Conservation (phyloP, 164 flowering plant species). For the Kingdonia uniflora region DNA sequence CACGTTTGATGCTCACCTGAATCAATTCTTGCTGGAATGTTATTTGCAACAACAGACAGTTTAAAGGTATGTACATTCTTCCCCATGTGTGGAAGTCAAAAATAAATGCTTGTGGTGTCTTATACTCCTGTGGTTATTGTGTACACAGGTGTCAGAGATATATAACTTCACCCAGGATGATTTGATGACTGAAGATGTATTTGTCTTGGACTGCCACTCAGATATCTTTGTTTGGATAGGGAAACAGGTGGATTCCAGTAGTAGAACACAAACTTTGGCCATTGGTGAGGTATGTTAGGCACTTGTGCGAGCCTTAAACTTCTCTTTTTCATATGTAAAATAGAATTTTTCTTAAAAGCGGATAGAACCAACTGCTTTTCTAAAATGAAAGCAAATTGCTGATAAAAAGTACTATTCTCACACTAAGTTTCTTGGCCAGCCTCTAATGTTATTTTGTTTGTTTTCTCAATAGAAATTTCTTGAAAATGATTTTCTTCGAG, state of each 20-base stretch:
- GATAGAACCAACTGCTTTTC: too few relatives aligned
- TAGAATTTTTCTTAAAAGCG: too few relatives aligned
- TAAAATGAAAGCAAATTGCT: too few relatives aligned
- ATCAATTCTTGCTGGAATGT: conserved; percentile 13
- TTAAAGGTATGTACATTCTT: conserved; percentile 55
- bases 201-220: conserved; percentile 79
- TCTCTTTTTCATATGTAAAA: too few relatives aligned
- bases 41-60: conserved; percentile 42
- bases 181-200: conserved; percentile 96
- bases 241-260: conserved; percentile 69
- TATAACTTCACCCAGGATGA: conserved; percentile 90
- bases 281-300: conserved; percentile 70
- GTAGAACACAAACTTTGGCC: conserved; percentile 50
- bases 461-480: conserved; percentile 61
- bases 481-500: conserved; percentile 73
- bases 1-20: conserved; percentile 10
- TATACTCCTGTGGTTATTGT: neutral
- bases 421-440: conserved; percentile 1
- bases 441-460: neutral
- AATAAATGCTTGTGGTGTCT: neutral
- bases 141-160: conserved; percentile 72
- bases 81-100: neutral
- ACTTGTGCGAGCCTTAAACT: too few relatives aligned
- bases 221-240: conserved; percentile 96
- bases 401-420: neutral